Conservation (phyloP, 1,284 basidiomycete species). For the Ustilago xerochloae region DNA sequence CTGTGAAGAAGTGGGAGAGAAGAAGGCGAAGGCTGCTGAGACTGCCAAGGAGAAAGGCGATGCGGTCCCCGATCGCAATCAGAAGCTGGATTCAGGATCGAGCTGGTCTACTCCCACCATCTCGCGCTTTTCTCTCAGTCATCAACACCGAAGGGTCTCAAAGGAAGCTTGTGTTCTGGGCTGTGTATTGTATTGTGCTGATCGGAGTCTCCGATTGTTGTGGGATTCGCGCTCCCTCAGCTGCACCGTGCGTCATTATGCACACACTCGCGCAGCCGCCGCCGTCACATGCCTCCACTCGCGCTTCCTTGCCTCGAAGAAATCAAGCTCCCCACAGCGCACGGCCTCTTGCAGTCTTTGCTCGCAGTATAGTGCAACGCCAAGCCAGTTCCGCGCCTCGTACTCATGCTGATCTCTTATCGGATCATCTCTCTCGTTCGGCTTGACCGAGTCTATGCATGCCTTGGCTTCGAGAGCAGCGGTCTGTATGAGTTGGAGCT, state of each 20-base stretch:
- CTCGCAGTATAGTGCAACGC: background rate
- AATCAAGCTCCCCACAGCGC: background rate
- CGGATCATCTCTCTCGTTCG: background rate
- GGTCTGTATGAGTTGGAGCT: no score
- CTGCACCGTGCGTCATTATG: constrained; percentile 35
- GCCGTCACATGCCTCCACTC: constrained; percentile 17
- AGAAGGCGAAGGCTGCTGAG: background rate
- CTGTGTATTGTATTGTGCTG: background rate
- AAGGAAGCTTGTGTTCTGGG: background rate
- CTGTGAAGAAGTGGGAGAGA: background rate
- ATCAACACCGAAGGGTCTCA: background rate
- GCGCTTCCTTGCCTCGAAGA: background rate
- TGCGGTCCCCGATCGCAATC: constrained; percentile 14
- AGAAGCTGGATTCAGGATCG: background rate
- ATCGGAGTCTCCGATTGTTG: background rate
- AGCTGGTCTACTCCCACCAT: background rate
- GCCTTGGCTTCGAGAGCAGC: background rate
- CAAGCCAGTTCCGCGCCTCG: background rate
- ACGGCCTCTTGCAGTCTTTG: background rate
- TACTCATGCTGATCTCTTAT: background rate
- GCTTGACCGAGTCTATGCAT: background rate
- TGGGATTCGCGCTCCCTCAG: background rate
- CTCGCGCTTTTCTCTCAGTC: constrained; percentile 4
- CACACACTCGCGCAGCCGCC: background rate
- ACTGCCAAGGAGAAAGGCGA: background rate